These are phyloP conservation scores for Toxoplasma gondii DNA, from an alignment of 169 alveolate genomes.

Conservation along the genomic window DNA sequence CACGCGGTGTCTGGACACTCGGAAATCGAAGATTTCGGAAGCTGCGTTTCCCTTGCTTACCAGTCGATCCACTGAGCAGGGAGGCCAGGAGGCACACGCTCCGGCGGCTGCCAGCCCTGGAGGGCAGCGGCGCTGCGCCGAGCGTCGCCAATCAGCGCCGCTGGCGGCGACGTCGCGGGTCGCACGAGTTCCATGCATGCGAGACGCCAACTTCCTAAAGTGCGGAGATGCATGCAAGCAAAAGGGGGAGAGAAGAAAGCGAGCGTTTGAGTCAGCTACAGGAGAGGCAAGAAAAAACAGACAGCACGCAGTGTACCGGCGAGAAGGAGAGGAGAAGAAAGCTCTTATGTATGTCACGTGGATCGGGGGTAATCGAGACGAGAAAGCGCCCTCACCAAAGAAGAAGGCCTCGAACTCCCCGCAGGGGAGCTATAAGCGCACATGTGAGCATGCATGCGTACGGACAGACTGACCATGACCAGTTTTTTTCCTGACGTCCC, in stretches of 20 bases:
- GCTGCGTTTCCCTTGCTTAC: not conserved
- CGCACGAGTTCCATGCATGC: not conserved
- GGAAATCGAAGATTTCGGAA: no score
- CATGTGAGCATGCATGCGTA: not conserved
- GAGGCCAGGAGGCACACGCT: not conserved
- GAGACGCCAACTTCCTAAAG: not conserved
- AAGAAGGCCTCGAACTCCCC: no score
- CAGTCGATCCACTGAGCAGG: conserved; percentile 5
- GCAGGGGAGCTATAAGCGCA: not conserved
- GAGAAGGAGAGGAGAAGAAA: no score
- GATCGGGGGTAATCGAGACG: no score
- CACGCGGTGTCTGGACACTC: no score
- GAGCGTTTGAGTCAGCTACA: not conserved
- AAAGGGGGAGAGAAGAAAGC: not conserved
- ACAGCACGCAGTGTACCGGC: not conserved
- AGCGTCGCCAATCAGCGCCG: not conserved
- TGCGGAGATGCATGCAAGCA: not conserved
- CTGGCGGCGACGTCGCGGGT: not conserved
- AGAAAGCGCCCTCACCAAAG: no score
- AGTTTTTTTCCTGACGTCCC: no score
- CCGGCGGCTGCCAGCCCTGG: conserved; percentile 35
- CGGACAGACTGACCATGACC: no score
- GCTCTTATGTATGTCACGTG: no score
- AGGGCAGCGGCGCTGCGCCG: not conserved
- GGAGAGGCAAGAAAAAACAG: not conserved